Evolutionary conservation across 805 yeast species (phyloP).

Genomic region (Ogataea saltuana): DNA sequence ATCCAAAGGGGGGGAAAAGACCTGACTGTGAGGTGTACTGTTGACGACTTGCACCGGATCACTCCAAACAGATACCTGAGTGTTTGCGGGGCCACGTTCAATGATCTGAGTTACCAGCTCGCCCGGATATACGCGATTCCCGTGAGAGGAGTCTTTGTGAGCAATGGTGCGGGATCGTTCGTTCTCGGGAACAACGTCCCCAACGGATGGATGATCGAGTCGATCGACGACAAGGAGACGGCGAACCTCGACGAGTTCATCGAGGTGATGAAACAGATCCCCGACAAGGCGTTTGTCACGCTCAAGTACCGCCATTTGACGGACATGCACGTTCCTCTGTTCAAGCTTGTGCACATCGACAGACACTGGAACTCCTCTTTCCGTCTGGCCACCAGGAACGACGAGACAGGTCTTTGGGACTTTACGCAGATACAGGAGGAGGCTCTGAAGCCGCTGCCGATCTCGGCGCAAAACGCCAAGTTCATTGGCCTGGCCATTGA

Average conservation of each 20-base stretch:
- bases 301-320: constrained; percentile 74
- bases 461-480: constrained; percentile 62
- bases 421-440: constrained; percentile 54
- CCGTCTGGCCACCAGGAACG: constrained; percentile 64
- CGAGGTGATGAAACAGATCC: constrained; percentile 73
- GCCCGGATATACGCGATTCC: constrained; percentile 85
- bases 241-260: constrained; percentile 75
- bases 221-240: constrained; percentile 72
- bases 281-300: constrained; percentile 72
- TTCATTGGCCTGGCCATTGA: constrained; percentile 69
- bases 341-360: constrained; percentile 69
- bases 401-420: constrained; percentile 58
- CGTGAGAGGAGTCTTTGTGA: constrained; percentile 78
- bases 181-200: constrained; percentile 56
- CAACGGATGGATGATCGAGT: constrained; percentile 79
- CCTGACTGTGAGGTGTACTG: constrained; percentile 48
- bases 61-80: constrained; percentile 82
- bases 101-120: constrained; percentile 82
- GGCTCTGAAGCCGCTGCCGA: constrained; percentile 55
- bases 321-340: constrained; percentile 73
- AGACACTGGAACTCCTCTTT: constrained; percentile 83
- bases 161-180: constrained; percentile 78
- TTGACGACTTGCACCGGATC: constrained; percentile 77
- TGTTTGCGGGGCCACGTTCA: constrained; percentile 85
- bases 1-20: constrained; percentile 77